Base-by-base conservation (phyloP, 208 protist genomes). In the Leishmania lainsoni region DNA sequence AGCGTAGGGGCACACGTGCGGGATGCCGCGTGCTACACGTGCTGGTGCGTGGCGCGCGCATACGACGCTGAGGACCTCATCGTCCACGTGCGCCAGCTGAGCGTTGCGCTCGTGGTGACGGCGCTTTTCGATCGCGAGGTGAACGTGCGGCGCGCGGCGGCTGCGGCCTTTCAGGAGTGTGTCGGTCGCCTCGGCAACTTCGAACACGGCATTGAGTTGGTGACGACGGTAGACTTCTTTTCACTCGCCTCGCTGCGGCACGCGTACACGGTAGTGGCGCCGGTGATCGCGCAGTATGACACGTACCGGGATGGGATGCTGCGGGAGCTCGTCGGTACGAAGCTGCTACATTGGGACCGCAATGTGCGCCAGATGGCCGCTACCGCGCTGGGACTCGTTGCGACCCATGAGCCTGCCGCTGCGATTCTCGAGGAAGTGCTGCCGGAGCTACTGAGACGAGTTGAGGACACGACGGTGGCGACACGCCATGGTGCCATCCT, bases 11-110 rank as follows among this genome's bases (percentile, higher is more conserved):
- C 98, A 2, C 93, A 99, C 84, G 99, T 99, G 48, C 92, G 99
- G 42, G 99, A 99, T 89, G 97, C 99, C 35, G 98, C 98, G 69
- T 99, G 98, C 84, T 99, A 99, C 90, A 93, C 99, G 2, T 98
- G 93, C 86, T 99, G 99, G 99, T 99, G 99, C 45, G 97, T 99
- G 45, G 99, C 98, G 10, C 93, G 99, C 70, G 98, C 98, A 10
- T 99, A 99, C 89, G 94, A 97, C 69, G 91, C 97, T 14, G 70
- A 71, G 0, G 91, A 99, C 73, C 89, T 99, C 51, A 79, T 87
- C 59, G 75, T 80, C 58, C 91, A 98, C 85, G 94, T 99, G 45
- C 81, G 90, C 49, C 65, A 83, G 54, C 87, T 99, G 26, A 93
- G 92, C 73, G 84, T 83, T 3, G 81, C 83, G 22, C 90, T 99